phyloP scores from a whole-genome alignment of 169 alveolate species.

The Toxoplasma gondii region DNA sequence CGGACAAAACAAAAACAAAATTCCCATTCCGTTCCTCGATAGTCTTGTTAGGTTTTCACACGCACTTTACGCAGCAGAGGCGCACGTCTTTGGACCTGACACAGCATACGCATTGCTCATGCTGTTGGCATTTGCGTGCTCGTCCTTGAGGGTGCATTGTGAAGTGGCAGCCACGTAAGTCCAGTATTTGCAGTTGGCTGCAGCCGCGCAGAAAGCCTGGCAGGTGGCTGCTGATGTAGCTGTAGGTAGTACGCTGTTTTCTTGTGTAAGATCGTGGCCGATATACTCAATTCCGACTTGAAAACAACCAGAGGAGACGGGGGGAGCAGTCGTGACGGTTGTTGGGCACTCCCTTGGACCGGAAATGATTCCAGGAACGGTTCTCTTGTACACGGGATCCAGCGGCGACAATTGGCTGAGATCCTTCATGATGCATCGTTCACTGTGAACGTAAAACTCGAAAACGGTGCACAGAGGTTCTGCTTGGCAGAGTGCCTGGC shows the following conservation, averaged over 20 bases:
- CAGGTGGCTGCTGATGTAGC: neutral
- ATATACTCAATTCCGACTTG: neutral
- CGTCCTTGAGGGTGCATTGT: neutral
- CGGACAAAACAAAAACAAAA: too few relatives aligned
- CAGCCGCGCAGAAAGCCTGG: slow-evolving; percentile 29
- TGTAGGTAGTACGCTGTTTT: neutral
- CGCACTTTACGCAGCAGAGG: neutral
- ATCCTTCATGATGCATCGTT: neutral
- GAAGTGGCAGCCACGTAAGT: neutral
- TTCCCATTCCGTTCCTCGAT: neutral
- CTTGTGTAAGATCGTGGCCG: neutral
- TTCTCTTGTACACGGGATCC: neutral
- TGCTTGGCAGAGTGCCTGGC: neutral
- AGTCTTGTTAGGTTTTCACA: neutral
- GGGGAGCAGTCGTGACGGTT: neutral
- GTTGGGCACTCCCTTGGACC: neutral
- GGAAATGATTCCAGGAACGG: neutral
- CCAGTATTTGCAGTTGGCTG: neutral
- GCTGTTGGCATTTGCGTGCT: neutral
- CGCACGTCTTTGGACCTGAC: slow-evolving; percentile 26
- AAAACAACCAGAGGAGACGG: neutral
- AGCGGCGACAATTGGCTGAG: neutral
- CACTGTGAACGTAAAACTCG: slow-evolving; percentile 13
- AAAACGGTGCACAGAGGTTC: neutral
- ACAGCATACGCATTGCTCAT: neutral